Evolutionary conservation across 495 filamentous ascomycete genomes (phyloP), one percentile per base, ranked within the genome.

Genomic region (Pyrenopolyporus hunteri): DNA sequence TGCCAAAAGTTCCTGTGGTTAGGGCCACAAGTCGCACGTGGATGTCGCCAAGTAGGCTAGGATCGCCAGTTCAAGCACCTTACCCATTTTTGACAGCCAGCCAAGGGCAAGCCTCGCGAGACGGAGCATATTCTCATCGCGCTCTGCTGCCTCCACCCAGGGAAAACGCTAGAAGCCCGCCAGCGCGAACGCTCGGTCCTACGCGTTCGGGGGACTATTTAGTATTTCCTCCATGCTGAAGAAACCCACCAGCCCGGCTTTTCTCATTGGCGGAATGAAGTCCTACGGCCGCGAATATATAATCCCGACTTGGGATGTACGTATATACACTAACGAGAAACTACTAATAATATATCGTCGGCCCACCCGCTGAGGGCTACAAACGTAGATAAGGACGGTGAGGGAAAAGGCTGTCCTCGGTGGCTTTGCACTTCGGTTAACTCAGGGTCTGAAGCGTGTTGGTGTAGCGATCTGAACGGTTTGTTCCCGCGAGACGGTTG

Each of bases 181-280:
- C 46, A 55, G 46, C 51, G 45, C 57, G 63, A 60, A 66, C 57
- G 28, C 37, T 50, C 50, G 37, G 62, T 50, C 37, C 51, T 36
- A 44, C n/a, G 13, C 19, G 35, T 29, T 59, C 23, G 13, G 46
- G n/a, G n/a, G n/a, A n/a, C n/a, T n/a, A n/a, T n/a, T n/a, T n/a
- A n/a, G n/a, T n/a, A n/a, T n/a, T n/a, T 45, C 29, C 9, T 31
- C 50, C 46, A 50, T 40, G 45, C 39, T 26, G 37, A 48, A 57
- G 32, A 39, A 42, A 40, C 17, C 25, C 50, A 19, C 44, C 32
- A 28, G 28, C 22, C 16, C 17, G 36, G n/a, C n/a, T n/a, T 13
- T 42, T 33, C 32, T 49, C 26, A 66, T 66, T 66, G 63, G 63
- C 42, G 57, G 57, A 61, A 59, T 7, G 40, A 57, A 60, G 57